phyloP scores from a whole-genome alignment of 2,329 filamentous ascomycete genomes.

The Fusarium sarcochroum region DNA sequence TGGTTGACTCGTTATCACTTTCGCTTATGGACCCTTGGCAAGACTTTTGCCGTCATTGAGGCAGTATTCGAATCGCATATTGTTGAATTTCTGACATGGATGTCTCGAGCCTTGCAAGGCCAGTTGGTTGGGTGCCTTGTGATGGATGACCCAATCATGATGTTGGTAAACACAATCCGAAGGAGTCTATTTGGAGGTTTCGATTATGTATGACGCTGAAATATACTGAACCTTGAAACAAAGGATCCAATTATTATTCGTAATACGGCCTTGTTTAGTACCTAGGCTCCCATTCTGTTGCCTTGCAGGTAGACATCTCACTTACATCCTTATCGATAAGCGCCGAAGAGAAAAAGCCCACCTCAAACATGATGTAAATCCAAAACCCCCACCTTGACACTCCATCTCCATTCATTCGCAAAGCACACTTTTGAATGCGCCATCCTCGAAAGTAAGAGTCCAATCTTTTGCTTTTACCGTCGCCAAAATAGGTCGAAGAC shows the following conservation, averaged over 20 bases:
- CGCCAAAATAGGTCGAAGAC: slow-evolving; percentile 59
- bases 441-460: slow-evolving; percentile 15
- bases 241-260: background rate
- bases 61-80: slow-evolving; percentile 10
- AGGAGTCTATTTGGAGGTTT: background rate
- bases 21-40: slow-evolving; percentile 43
- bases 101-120: background rate
- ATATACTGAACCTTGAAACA: background rate
- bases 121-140: background rate
- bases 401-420: slow-evolving; percentile 14
- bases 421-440: slow-evolving; percentile 24
- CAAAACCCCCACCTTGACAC: slow-evolving; percentile 39
- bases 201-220: slow-evolving; percentile 7
- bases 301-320: slow-evolving; percentile 18
- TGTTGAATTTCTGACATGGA: slow-evolving; percentile 1
- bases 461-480: slow-evolving; percentile 8
- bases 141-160: slow-evolving; percentile 3
- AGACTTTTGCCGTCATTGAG: background rate
- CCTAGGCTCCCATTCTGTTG: no score
- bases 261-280: background rate
- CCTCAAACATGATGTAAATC: slow-evolving; percentile 43
- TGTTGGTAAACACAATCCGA: background rate
- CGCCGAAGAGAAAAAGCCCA: slow-evolving; percentile 24
- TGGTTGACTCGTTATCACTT: slow-evolving; percentile 40
- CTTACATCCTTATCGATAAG: slow-evolving; percentile 47